These are phyloP conservation scores for Grosmannia huntii DNA, from an alignment of 2,329 filamentous ascomycete species.

Conservation along the genomic window DNA sequence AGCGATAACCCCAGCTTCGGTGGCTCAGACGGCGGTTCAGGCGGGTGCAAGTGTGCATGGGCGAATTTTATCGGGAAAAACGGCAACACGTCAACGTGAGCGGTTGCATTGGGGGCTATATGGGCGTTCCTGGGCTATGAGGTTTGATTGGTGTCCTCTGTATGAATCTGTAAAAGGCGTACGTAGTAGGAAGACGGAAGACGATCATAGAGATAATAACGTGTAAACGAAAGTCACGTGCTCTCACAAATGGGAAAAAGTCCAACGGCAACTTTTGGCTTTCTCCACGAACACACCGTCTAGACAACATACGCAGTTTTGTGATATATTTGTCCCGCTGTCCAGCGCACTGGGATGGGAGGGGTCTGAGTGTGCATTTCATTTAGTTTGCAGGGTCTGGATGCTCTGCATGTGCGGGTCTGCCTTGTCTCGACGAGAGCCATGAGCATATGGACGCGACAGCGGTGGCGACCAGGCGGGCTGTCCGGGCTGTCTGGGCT, in stretches of 20 bases:
- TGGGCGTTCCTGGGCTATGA: neutral
- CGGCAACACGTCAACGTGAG: conserved; percentile 9
- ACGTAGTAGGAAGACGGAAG: too few species aligned
- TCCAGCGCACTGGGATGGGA: neutral
- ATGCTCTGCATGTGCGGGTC: neutral
- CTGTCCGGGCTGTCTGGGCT: too few species aligned
- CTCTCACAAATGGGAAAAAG: neutral
- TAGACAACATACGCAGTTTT: neutral
- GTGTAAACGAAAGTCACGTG: neutral
- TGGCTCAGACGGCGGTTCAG: conserved; percentile 49
- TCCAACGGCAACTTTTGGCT: neutral
- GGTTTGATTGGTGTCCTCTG: too few species aligned
- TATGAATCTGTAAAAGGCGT: too few species aligned
- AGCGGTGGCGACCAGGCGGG: neutral
- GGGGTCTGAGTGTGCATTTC: neutral
- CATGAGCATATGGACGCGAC: neutral
- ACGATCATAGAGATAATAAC: too few species aligned
- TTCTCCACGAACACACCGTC: neutral
- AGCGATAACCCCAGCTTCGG: conserved; percentile 34
- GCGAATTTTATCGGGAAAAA: conserved; percentile 32
- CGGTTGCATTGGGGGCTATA: neutral
- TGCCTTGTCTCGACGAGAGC: neutral
- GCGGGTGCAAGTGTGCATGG: conserved; percentile 51
- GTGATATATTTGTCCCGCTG: neutral
- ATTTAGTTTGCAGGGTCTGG: neutral